Conservation (phyloP, 2,329 filamentous ascomycete species). For the Phoma sp. region DNA sequence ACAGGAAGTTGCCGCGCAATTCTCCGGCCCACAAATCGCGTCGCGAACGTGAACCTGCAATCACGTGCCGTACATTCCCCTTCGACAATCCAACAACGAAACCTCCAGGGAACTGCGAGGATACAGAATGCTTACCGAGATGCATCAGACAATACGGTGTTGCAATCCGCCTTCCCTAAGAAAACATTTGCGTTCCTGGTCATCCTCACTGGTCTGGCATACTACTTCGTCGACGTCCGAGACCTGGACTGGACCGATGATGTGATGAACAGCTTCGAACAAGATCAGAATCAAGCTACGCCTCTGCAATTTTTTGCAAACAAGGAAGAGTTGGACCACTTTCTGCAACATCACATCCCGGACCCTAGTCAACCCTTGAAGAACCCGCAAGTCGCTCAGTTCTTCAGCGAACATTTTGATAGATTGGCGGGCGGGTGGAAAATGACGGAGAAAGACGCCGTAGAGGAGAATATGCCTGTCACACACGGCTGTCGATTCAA, state of each 20-base stretch:
- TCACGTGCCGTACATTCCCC: constrained; percentile 5
- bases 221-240: constrained; percentile 32
- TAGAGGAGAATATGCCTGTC: constrained; percentile 34
- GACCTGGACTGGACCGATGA: constrained; percentile 30
- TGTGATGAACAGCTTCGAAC: constrained; percentile 23
- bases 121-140: neutral
- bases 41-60: constrained; percentile 6
- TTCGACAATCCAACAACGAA: neutral
- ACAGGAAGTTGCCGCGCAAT: neutral
- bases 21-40: constrained; percentile 8
- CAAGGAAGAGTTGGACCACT: constrained; percentile 39
- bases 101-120: too few species aligned
- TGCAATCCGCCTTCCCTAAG: constrained; percentile 41
- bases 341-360: constrained; percentile 32
- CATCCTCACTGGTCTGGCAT: constrained; percentile 28
- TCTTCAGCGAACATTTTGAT: constrained; percentile 35
- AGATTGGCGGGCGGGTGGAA: constrained; percentile 37
- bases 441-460: constrained; percentile 35
- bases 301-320: constrained; percentile 37
- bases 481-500: constrained; percentile 41
- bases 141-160: neutral
- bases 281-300: constrained; percentile 20
- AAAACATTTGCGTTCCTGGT: constrained; percentile 39
- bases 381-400: constrained; percentile 27
- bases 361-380: constrained; percentile 27